Percentiles rank a stretch among this genome's conserved stretches.
These are phyloP conservation scores for Zychaea mexicana DNA, from an alignment of 371 early-diverging fungal species.

Conservation along the genomic window DNA sequence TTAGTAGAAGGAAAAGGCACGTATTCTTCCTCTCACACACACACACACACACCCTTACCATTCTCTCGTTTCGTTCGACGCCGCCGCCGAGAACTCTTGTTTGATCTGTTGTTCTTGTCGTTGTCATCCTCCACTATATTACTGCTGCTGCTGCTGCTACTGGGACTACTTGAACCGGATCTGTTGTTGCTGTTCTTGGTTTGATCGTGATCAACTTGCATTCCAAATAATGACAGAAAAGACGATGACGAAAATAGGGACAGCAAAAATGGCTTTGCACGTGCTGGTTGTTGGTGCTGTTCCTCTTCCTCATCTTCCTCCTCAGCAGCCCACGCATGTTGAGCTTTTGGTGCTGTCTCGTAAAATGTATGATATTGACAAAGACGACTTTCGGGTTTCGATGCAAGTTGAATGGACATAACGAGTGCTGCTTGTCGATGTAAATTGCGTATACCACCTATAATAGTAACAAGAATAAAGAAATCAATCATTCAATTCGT, in stretches of 20 bases:
- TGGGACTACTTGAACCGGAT: background rate
- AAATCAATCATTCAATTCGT: too few species aligned
- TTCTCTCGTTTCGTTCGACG: background rate
- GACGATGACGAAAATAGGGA: constrained; percentile 30
- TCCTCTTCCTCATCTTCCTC: constrained; percentile 12
- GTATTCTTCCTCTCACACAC: too few species aligned
- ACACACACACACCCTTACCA: background rate
- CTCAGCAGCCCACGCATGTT: background rate
- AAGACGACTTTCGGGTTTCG: constrained; percentile 33
- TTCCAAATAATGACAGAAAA: constrained; percentile 16
- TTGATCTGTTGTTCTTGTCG: background rate
- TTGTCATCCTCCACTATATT: too few species aligned
- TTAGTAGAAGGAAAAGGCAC: background rate
- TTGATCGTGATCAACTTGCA: constrained; percentile 2
- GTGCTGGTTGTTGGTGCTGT: background rate
- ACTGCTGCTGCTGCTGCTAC: background rate
- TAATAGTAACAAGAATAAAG: background rate
- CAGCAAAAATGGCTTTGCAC: constrained; percentile 35
- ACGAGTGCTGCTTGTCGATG: constrained; percentile 49
- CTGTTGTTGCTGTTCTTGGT: too few species aligned
- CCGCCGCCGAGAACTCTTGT: background rate
- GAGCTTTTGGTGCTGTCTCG: background rate
- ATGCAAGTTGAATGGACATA: constrained; percentile 50
- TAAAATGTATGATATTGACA: constrained; percentile 14
- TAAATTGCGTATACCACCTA: constrained; percentile 39